Evolutionary conservation across 2,329 filamentous ascomycete species (phyloP), one percentile per base, ranked within the genome.

Genomic region (Emericellopsis atlantica): DNA sequence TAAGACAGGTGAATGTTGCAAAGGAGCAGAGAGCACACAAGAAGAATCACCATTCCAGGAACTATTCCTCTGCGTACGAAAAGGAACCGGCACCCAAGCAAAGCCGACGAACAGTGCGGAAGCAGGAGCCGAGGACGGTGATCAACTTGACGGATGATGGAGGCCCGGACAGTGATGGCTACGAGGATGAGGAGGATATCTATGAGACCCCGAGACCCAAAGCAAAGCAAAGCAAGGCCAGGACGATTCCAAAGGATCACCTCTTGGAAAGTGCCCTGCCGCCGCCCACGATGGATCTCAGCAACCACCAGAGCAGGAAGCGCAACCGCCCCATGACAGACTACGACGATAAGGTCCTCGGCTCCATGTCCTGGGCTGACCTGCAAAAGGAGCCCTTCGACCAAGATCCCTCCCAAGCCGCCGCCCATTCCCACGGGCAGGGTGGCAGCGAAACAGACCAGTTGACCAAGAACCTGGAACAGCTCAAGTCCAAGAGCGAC

Each of bases 331-430:
- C 54, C 31, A 67, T 60, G 43, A 60, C 65, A 24, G 74, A 79
- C 51, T 79, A 79, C 46, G 70, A 76, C 45, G 74, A 79, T 51
- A 65, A 65, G 35, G 61, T 65, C 33, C 60, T 79, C n/a, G 63
- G 64, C 44, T 53, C 55, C 9, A 79, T 78, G 74, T 61, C 61
- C 35, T 78, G 69, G 51, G 47, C 61, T 3, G 62, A 70, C 24
- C 58, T 79, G 11, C 64, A 60, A 40, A 56, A 59, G 3, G 69
- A 79, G 48, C 61, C 66, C 1, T 79, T 79, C 46, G 74, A 79
- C 50, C 67, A 68, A 44, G 73, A 77, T 46, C 74, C 74, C 4
- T 61, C 70, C 37, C 64, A 66, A 40, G 61, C 61, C n/a, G 56
- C 63, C 41, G 53, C 55, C 54, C 54, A 57, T 45, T 47, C 57